These are phyloP conservation scores for Sungouiozyma intestinalis DNA, from an alignment of 805 yeast genomes.

Conservation along the genomic window DNA sequence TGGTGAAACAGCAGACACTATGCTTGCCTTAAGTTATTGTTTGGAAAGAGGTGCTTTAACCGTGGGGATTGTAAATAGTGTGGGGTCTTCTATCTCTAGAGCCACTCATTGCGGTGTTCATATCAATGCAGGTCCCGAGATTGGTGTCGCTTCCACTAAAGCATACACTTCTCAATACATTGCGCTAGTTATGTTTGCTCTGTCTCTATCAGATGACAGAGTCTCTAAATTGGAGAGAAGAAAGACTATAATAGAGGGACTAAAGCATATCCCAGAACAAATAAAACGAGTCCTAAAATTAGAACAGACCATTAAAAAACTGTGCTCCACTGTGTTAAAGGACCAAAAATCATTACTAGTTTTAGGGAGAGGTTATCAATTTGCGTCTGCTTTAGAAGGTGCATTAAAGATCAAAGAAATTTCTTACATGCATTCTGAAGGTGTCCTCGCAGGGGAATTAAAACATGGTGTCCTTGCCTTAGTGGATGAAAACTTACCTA, in stretches of 20 bases:
- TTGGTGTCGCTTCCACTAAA: constrained; percentile 98
- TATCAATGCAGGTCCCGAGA: constrained; percentile 98
- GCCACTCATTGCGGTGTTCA: constrained; percentile 99
- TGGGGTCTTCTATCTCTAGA: constrained; percentile 94
- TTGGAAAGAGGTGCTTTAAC: constrained; percentile 95
- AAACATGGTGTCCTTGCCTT: constrained; percentile 97
- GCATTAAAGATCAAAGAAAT: constrained; percentile 97
- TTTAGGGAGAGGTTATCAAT: constrained; percentile 95
- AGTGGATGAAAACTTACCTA: constrained; percentile 88
- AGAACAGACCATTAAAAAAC: constrained; percentile 60
- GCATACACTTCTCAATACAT: constrained; percentile 98
- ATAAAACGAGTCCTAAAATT: constrained; percentile 66
- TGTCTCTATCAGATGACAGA: constrained; percentile 88
- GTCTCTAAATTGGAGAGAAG: constrained; percentile 70
- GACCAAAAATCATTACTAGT: constrained; percentile 79
- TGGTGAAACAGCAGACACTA: constrained; percentile 97
- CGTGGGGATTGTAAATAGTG: constrained; percentile 94
- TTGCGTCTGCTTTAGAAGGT: constrained; percentile 95
- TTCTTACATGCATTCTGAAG: constrained; percentile 98
- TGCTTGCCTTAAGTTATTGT: constrained; percentile 91
- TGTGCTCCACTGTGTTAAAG: constrained; percentile 65
- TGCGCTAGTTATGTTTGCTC: constrained; percentile 93
- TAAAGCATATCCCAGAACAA: constrained; percentile 75
- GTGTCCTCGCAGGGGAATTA: constrained; percentile 97
- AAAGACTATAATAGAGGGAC: constrained; percentile 74